phyloP scores from a whole-genome alignment of 305 asterid species.

The Striga hermonthica region DNA sequence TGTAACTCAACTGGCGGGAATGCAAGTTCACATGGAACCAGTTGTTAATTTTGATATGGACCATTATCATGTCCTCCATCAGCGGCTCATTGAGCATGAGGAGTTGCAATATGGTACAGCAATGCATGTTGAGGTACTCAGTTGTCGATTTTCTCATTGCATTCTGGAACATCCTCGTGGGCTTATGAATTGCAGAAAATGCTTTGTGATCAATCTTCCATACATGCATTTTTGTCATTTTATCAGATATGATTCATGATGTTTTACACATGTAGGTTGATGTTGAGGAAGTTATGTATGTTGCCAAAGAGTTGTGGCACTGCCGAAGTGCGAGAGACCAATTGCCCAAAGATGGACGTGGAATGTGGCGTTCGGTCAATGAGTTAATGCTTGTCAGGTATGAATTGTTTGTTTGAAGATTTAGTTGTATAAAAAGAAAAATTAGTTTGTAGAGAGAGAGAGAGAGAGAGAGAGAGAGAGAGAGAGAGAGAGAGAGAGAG shows the following conservation, averaged over 20 bases:
- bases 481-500: slow-evolving; percentile 9
- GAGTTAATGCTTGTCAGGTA: slow-evolving; percentile 92
- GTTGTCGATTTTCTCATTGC: slow-evolving; percentile 22
- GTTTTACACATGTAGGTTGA: slow-evolving; percentile 58
- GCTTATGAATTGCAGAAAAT: slow-evolving; percentile 3
- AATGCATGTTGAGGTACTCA: slow-evolving; percentile 67
- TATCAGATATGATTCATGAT: not conserved
- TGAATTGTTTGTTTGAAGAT: slow-evolving; percentile 12
- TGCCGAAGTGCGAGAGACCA: slow-evolving; percentile 93
- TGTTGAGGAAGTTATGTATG: slow-evolving; percentile 81
- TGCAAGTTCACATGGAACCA: slow-evolving; percentile 85
- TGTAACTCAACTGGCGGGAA: slow-evolving; percentile 66
- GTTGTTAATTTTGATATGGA: slow-evolving; percentile 82
- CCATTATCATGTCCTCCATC: slow-evolving; percentile 78
- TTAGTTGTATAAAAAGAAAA: not conserved
- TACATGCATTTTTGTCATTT: slow-evolving; percentile 5
- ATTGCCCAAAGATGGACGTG: slow-evolving; percentile 78
- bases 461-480: no score
- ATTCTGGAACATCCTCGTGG: slow-evolving; percentile 16
- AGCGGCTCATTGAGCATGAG: slow-evolving; percentile 90
- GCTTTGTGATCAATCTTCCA: not conserved
- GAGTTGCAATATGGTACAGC: slow-evolving; percentile 81
- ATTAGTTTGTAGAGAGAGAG: slow-evolving; percentile 19
- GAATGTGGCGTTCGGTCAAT: slow-evolving; percentile 94
- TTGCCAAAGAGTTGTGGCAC: slow-evolving; percentile 90